A percentile compares a stretch with the other conserved stretches of the same genome.
Conservation (phyloP, 179 eudicot species). For the Actinidia chinensis region DNA sequence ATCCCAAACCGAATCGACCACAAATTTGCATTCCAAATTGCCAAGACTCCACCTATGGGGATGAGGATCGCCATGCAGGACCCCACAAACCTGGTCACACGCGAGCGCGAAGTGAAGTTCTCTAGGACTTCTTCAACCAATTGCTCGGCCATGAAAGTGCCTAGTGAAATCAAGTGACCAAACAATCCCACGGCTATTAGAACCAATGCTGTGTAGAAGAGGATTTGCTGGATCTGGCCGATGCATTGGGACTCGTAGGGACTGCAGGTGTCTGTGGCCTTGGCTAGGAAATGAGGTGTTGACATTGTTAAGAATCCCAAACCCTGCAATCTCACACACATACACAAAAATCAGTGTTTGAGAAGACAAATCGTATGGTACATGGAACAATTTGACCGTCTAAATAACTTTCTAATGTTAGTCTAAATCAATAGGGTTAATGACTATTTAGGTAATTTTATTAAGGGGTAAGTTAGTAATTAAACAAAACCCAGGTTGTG, state of each 20-base stretch:
- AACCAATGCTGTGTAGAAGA: constrained; percentile 19
- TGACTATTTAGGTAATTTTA: too few species aligned
- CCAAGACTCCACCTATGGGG: constrained; percentile 8
- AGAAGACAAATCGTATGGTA: too few species aligned
- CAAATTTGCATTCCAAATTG: constrained; percentile 1
- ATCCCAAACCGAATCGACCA: constrained; percentile 20
- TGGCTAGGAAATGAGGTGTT: constrained; percentile 14
- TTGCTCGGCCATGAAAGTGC: constrained; percentile 9
- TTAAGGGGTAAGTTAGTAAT: too few species aligned
- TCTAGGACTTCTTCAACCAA: neutral
- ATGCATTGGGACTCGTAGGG: constrained; percentile 18
- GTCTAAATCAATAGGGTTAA: too few species aligned
- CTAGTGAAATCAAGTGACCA: constrained; percentile 12
- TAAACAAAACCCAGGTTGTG: too few species aligned
- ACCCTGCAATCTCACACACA: constrained; percentile 10
- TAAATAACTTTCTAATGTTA: too few species aligned
- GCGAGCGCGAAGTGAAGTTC: neutral
- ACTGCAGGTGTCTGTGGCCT: constrained; percentile 13
- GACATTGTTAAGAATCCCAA: neutral
- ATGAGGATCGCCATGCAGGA: neutral
- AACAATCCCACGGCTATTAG: constrained; percentile 19
- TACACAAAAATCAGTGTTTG: too few species aligned
- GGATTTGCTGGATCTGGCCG: constrained; percentile 12
- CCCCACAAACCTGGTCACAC: neutral
- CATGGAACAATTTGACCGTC: too few species aligned